Percentiles rank a stretch among this genome's conserved stretches.
Evolutionary conservation across 2,329 filamentous ascomycete genomes (phyloP).

Genomic region (Arachnomyces sp.): DNA sequence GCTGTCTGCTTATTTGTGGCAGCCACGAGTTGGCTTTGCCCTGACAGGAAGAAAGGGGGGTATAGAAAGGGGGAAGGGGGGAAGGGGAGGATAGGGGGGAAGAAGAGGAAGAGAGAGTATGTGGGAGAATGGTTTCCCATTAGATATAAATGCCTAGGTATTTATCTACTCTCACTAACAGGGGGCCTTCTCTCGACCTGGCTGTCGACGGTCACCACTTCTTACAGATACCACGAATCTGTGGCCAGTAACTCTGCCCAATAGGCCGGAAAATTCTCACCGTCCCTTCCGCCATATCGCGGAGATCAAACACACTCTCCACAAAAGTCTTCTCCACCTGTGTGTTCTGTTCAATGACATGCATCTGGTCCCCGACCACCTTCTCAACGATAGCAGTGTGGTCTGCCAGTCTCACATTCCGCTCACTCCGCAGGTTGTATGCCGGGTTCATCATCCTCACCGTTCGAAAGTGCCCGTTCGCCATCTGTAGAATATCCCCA

Average conservation of each 20-base stretch:
- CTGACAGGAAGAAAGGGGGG: too few species aligned
- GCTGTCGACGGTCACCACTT: too few species aligned
- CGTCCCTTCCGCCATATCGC: constrained; percentile 4
- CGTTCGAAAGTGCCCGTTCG: constrained; percentile 23
- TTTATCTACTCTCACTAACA: too few species aligned
- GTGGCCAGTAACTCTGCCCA: background rate
- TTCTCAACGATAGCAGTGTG: constrained; percentile 8
- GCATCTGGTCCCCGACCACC: constrained; percentile 1
- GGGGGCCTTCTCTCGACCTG: too few species aligned
- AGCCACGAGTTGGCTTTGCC: too few species aligned
- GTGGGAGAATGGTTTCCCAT: too few species aligned
- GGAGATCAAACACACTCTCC: constrained; percentile 5
- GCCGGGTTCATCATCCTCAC: constrained; percentile 18
- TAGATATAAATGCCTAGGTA: too few species aligned
- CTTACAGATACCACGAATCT: too few species aligned
- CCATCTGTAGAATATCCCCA: constrained; percentile 28
- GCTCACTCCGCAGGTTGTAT: background rate
- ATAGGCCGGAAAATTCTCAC: constrained; percentile 6
- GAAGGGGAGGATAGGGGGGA: too few species aligned
- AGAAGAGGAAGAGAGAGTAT: too few species aligned
- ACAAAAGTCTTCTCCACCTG: constrained; percentile 1
- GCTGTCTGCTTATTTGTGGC: too few species aligned
- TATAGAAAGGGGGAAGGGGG: too few species aligned
- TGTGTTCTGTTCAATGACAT: constrained; percentile 8
- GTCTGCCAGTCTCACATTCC: constrained; percentile 6